Evolutionary conservation across 371 early-diverging fungal genomes (phyloP).

Genomic region (Blakeslea trispora): DNA sequence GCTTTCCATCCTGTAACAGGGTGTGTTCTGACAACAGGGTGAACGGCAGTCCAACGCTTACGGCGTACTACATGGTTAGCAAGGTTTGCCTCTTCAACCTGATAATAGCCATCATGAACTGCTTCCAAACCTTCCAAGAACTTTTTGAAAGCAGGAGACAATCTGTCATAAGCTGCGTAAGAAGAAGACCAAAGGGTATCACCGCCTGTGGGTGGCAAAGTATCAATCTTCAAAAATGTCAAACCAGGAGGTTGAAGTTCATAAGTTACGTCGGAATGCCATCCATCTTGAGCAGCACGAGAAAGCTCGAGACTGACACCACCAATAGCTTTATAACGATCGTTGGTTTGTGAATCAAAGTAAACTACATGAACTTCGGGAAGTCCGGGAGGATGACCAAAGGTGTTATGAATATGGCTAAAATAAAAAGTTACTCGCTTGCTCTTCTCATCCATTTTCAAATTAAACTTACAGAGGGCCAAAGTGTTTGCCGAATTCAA

Average conservation of each 20-base stretch:
- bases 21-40: slow-evolving; percentile 68
- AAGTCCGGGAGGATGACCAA: slow-evolving; percentile 35
- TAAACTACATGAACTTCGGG: slow-evolving; percentile 38
- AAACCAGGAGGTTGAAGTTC: slow-evolving; percentile 61
- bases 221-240: slow-evolving; percentile 58
- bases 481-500: slow-evolving; percentile 54
- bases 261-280: slow-evolving; percentile 63
- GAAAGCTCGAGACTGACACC: neutral
- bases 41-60: slow-evolving; percentile 41
- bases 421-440: neutral
- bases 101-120: slow-evolving; percentile 57
- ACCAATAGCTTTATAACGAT: neutral
- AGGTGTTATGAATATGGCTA: slow-evolving; percentile 35
- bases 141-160: slow-evolving; percentile 58
- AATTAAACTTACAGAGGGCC: slow-evolving; percentile 44
- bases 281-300: slow-evolving; percentile 34
- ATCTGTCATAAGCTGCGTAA: slow-evolving; percentile 63
- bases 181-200: slow-evolving; percentile 61
- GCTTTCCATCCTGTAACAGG: slow-evolving; percentile 74
- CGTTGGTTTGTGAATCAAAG: slow-evolving; percentile 24
- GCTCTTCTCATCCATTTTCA: too few relatives aligned
- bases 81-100: slow-evolving; percentile 37
- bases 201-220: slow-evolving; percentile 57
- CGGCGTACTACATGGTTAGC: slow-evolving; percentile 49
- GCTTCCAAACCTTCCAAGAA: slow-evolving; percentile 66